phyloP scores from a whole-genome alignment of 1,284 basidiomycete species.

The Thecaphora frezii region DNA sequence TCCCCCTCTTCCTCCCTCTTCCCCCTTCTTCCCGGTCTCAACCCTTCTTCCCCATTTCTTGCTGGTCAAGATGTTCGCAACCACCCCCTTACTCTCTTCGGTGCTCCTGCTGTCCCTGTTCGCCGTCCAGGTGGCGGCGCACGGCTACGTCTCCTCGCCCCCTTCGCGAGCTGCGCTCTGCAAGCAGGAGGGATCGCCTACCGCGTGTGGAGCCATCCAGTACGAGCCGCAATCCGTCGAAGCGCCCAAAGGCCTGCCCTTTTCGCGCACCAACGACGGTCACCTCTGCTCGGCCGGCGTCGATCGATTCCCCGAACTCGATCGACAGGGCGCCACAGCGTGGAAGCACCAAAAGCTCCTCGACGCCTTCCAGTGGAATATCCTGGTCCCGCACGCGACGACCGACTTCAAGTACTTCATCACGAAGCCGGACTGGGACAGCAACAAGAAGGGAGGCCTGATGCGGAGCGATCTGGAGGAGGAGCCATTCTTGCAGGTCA shows the following conservation, averaged over 20 bases:
- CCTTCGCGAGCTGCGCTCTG: slow-evolving; percentile 66
- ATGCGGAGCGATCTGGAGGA: slow-evolving; percentile 21
- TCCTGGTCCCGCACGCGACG: slow-evolving; percentile 38
- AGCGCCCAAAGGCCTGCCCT: slow-evolving; percentile 33
- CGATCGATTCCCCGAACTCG: slow-evolving; percentile 22
- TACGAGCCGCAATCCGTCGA: slow-evolving; percentile 40
- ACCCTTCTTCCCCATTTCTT: slow-evolving; percentile 9
- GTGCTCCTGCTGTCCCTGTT: slow-evolving; percentile 31
- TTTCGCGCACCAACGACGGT: slow-evolving; percentile 13
- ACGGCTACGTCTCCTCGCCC: slow-evolving; percentile 58
- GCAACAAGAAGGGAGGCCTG: slow-evolving; percentile 8
- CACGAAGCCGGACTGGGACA: slow-evolving; percentile 27
- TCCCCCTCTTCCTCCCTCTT: background rate
- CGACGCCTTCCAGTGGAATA: slow-evolving; percentile 28
- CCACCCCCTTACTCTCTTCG: slow-evolving; percentile 21
- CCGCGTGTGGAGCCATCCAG: slow-evolving; percentile 34
- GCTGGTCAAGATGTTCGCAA: slow-evolving; percentile 67
- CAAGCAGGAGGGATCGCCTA: slow-evolving; percentile 55
- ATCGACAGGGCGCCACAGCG: slow-evolving; percentile 14
- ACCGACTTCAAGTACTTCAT: slow-evolving; percentile 38
- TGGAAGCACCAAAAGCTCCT: slow-evolving; percentile 22
- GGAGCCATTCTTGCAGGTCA: slow-evolving; percentile 22
- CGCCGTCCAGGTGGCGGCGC: slow-evolving; percentile 23
- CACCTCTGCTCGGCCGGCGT: slow-evolving; percentile 37
- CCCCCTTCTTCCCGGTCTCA: slow-evolving; percentile 4